Base-by-base conservation (phyloP, 805 yeast species). In the Pichia ethanolica region DNA sequence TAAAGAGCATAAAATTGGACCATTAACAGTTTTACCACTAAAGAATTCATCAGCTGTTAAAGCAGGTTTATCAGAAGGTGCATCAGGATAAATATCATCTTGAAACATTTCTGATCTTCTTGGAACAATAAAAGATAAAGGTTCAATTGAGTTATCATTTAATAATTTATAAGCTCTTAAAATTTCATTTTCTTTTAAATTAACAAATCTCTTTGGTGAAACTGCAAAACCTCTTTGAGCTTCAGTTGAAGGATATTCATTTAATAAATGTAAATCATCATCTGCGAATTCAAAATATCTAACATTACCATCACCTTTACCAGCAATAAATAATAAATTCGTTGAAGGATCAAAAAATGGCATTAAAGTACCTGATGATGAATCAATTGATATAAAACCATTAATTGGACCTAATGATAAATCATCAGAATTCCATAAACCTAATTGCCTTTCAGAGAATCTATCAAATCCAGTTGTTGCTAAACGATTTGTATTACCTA, bases 261-360 rank as follows among this genome's bases (percentile, higher is more conserved):
- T 86, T 52, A 93, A 70, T 58, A 86, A 88, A 67, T 74, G 82
- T 49, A 93, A 73, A 60, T 82, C 85, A 60, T 91, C 97, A 59
- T 86, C 80, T 53, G 82, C 89, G 66, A 78, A 89, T 71, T 93
- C 99, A 63, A 73, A 93, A 70, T 91, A 91, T 62, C 97, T 86
- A 60, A 93, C 88, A 66, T 91, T 93, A 59, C 98, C 98, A 67
- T 93, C 99, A 66, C 97, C 97, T 68, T 93, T 91, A 58, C 99
- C 99, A 34, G 96, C 98, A 53, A 93, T 71, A 62, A 85, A 93
- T 52, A 93, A 73, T 51, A 90, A 79, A 49, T 82, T 79, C 42
- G 86, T 89, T 35, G 86, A 77, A 30, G 80, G 86, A 64, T 93
- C 99, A 63, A 71, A 93, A 60, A 86, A 79, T 32, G 99, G 99